phyloP scores from a whole-genome alignment of 352 stramenopile species.

The Elongisporangium senticosum region DNA sequence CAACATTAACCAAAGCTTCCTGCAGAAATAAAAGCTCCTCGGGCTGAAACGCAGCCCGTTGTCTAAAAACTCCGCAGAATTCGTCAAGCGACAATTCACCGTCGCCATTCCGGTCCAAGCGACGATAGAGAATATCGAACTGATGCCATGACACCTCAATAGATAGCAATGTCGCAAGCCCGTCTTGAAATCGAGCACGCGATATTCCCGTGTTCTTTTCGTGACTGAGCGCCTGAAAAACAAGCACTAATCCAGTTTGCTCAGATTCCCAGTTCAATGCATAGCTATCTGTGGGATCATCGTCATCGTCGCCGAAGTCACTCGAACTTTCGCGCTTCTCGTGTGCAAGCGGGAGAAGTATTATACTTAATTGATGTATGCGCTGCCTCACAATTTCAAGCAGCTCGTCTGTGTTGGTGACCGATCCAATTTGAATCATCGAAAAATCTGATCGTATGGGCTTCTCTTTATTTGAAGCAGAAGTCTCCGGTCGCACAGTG shows the following conservation, averaged over 20 bases:
- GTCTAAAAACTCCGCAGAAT: constrained; percentile 28
- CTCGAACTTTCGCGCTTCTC: constrained; percentile 26
- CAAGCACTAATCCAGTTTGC: constrained; percentile 19
- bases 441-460: constrained; percentile 12
- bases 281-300: constrained; percentile 11
- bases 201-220: constrained; percentile 20
- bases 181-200: constrained; percentile 36
- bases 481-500: constrained; percentile 5
- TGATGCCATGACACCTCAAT: constrained; percentile 47
- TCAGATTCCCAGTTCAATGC: constrained; percentile 1
- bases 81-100: constrained; percentile 33
- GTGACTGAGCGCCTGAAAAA: constrained; percentile 24
- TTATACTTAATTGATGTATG: constrained; percentile 24
- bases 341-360: constrained; percentile 15
- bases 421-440: constrained; percentile 29
- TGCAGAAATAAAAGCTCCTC: constrained; percentile 32
- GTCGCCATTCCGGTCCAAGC: constrained; percentile 27
- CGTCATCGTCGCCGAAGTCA: constrained; percentile 41
- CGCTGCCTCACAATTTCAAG: constrained; percentile 46
- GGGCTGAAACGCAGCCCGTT: constrained; percentile 11
- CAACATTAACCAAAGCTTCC: constrained; percentile 34
- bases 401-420: constrained; percentile 46
- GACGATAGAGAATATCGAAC: constrained; percentile 45
- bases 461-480: constrained; percentile 8
- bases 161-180: constrained; percentile 18